Percentiles rank a stretch among this genome's conserved stretches.
Conservation (phyloP, 768 basidiomycete species). For the Steccherinum ochraceum region DNA sequence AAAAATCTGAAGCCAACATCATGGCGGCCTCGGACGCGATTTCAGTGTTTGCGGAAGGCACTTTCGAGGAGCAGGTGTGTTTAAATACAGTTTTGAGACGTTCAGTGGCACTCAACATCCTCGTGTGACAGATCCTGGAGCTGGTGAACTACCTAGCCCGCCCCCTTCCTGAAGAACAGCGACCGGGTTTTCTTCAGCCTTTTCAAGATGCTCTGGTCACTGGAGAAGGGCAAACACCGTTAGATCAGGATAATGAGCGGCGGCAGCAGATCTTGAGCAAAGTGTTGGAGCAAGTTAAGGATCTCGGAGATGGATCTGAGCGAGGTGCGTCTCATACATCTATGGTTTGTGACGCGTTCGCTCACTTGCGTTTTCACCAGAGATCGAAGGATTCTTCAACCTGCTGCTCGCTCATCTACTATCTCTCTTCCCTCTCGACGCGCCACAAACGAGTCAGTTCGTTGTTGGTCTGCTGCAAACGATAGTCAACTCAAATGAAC, state of each 20-base stretch:
- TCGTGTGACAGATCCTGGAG: slow-evolving; percentile 55
- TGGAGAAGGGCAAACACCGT: slow-evolving; percentile 42
- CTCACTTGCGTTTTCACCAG: slow-evolving; percentile 27
- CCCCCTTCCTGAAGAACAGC: slow-evolving; percentile 62
- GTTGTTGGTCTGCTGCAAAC: slow-evolving; percentile 43
- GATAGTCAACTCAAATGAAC: slow-evolving; percentile 50
- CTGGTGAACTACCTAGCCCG: slow-evolving; percentile 69
- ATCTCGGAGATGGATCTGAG: slow-evolving; percentile 71
- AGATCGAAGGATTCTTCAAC: slow-evolving; percentile 88
- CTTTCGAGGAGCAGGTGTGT: slow-evolving; percentile 77
- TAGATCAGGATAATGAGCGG: slow-evolving; percentile 48
- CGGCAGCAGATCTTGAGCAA: slow-evolving; percentile 51
- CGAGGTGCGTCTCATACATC: slow-evolving; percentile 43
- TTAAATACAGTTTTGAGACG: not conserved
- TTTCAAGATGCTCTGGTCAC: slow-evolving; percentile 57
- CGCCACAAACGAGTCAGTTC: slow-evolving; percentile 48
- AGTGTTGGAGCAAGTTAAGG: slow-evolving; percentile 56
- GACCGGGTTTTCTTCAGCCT: slow-evolving; percentile 51
- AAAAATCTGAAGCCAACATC: not conserved
- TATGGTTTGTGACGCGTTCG: not conserved
- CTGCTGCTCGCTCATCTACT: slow-evolving; percentile 71
- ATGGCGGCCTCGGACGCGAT: slow-evolving; percentile 74
- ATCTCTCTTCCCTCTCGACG: slow-evolving; percentile 47
- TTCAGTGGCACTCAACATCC: slow-evolving; percentile 1
- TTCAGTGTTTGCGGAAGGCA: slow-evolving; percentile 83